Percentiles rank a stretch among this genome's conserved stretches.
These are phyloP conservation scores for Claviceps digitariae DNA, from an alignment of 2,329 filamentous ascomycete species.

Conservation along the genomic window DNA sequence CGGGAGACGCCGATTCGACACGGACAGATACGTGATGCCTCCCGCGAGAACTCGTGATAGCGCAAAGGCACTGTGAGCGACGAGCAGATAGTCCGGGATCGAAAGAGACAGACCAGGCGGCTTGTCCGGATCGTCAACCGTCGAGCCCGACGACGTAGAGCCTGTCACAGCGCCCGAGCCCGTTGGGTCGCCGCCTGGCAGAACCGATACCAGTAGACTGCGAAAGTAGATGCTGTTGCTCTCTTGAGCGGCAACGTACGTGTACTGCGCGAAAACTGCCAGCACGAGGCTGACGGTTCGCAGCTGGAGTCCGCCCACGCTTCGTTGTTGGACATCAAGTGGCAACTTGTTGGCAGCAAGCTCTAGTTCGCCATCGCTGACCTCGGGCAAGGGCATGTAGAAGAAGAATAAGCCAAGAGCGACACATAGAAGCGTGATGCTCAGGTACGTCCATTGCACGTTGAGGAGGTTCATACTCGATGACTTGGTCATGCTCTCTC, in stretches of 20 bases:
- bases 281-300: constrained; percentile 49
- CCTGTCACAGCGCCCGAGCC: constrained; percentile 12
- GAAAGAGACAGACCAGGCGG: constrained; percentile 36
- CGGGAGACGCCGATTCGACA: constrained; percentile 34
- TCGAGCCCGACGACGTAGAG: constrained; percentile 14
- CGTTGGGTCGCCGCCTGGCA: constrained; percentile 16
- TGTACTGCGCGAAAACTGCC: constrained; percentile 64
- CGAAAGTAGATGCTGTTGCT: constrained; percentile 48
- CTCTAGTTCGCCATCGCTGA: constrained; percentile 41
- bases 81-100: constrained; percentile 52
- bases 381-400: constrained; percentile 52
- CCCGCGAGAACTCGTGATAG: constrained; percentile 58
- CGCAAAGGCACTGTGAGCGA: constrained; percentile 62
- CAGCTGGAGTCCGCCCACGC: constrained; percentile 35
- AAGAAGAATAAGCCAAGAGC: constrained; percentile 55
- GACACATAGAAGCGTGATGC: constrained; percentile 62
- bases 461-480: constrained; percentile 43
- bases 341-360: constrained; percentile 32
- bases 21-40: constrained; percentile 45
- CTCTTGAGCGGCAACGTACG: constrained; percentile 65
- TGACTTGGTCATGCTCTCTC: constrained; percentile 10
- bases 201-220: constrained; percentile 30
- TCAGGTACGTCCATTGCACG: constrained; percentile 79
- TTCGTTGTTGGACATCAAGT: constrained; percentile 35
- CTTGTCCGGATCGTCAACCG: constrained; percentile 14